Evolutionary conservation across 2,329 filamentous ascomycete species (phyloP), one percentile per base, ranked within the genome.

Genomic region (Botrytis squamosa): DNA sequence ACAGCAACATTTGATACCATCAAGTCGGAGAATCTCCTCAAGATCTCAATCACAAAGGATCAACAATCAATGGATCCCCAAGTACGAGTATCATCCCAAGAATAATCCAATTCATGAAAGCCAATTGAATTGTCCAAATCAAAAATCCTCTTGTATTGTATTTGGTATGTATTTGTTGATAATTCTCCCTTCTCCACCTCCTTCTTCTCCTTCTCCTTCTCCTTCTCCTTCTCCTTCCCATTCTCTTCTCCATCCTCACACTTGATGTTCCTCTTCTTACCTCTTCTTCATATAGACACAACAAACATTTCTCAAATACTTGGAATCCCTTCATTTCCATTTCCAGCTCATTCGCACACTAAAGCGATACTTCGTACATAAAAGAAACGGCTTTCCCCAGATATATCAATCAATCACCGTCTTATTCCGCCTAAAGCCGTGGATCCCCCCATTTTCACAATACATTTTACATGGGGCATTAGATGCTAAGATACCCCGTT

Each of bases 401-500:
- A 64, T 64, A 64, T n/a, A 49, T 38, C 42, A 38, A 49, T 49
- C 44, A 66, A 49, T 52, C 64, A 66, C 22, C 64, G 64, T 33
- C 63, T 52, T 46, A 16, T 49, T 66, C 64, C 64, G 42, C 46
- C 10, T 10, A n/a, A 46, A 49, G 22, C 44, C 64, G 64, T 66
- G 64, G 64, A 66, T 66, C 64, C 44, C 63, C 42, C 63, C 63
- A 66, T 49, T 52, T 49, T 49, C 29, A 25, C 64, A 3, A 8
- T 38, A 38, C 20, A 46, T 22, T 36, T 8, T 49, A 66, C 42
- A 66, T 49, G 66, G 66, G 49, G 66, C 66, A 33, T 8, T 29
- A 8, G 52, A 57, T 57, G 52, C 52, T 57, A 57, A 57, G 25
- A 29, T 69, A 69, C 66, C 66, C 66, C 66, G 25, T 69, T 57